phyloP scores from a whole-genome alignment of 164 flowering plant genomes.

The Saururus chinensis region DNA sequence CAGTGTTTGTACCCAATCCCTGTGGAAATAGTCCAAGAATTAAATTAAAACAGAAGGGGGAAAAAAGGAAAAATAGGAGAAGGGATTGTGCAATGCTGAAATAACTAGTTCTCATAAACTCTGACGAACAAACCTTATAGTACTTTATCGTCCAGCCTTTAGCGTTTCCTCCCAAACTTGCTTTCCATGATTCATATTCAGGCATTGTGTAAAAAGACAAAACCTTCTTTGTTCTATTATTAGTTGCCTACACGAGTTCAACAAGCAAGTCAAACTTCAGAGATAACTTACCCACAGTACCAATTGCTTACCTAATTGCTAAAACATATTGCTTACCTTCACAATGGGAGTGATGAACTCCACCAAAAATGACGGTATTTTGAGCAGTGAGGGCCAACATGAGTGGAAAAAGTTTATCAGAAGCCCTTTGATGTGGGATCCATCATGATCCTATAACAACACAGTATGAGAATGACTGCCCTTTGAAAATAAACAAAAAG shows the following conservation, averaged over 20 bases:
- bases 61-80: background rate
- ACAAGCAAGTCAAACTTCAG: too few relatives aligned
- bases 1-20: slow-evolving; percentile 94
- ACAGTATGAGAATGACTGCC: background rate
- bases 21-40: slow-evolving; percentile 4
- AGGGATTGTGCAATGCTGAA: background rate
- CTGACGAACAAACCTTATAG: slow-evolving; percentile 65
- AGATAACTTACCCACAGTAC: background rate
- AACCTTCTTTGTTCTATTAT: slow-evolving; percentile 33
- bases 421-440: slow-evolving; percentile 92
- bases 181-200: slow-evolving; percentile 78
- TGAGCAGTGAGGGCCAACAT: slow-evolving; percentile 94
- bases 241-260: slow-evolving; percentile 38
- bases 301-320: background rate
- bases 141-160: slow-evolving; percentile 79
- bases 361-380: slow-evolving; percentile 73
- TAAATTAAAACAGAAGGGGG: background rate
- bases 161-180: slow-evolving; percentile 47
- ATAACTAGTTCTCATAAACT: background rate
- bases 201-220: slow-evolving; percentile 79
- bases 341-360: slow-evolving; percentile 93
- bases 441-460: slow-evolving; percentile 78
- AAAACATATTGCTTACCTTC: slow-evolving; percentile 34
- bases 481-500: background rate
- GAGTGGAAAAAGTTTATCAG: slow-evolving; percentile 83